Conservation (phyloP, 2,329 filamentous ascomycete species). For the Talaromyces sp. region DNA sequence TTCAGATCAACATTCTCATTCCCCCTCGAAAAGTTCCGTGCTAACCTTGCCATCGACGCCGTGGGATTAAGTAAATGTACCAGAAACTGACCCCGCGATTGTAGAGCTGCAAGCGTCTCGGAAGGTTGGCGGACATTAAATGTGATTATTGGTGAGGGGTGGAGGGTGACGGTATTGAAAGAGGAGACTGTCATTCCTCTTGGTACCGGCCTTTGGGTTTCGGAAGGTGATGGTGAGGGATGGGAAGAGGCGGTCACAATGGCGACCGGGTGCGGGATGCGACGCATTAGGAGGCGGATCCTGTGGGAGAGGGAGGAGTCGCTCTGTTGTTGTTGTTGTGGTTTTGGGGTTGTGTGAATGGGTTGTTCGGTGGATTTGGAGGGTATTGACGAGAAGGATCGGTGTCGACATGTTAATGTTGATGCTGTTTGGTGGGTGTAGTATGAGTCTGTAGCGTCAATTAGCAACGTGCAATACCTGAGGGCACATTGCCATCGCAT, state of each 20-base stretch:
- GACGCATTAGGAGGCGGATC: conserved; percentile 50
- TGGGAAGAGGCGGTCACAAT: conserved; percentile 47
- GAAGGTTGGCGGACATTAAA: conserved; percentile 60
- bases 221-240: background rate
- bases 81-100: conserved; percentile 43
- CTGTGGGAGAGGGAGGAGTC: conserved; percentile 22
- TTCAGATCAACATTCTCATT: conserved; percentile 34
- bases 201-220: conserved; percentile 25
- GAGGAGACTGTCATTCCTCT: conserved; percentile 60
- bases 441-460: background rate
- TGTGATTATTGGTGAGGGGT: conserved; percentile 54
- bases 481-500: background rate
- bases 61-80: conserved; percentile 49
- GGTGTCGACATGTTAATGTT: background rate
- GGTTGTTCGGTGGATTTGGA: background rate
- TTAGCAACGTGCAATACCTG: too few relatives aligned
- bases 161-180: conserved; percentile 56
- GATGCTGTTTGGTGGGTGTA: background rate
- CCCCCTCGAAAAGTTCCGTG: conserved; percentile 39
- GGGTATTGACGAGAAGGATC: conserved; percentile 6
- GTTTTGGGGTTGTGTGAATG: too few relatives aligned
- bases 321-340: background rate
- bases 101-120: conserved; percentile 53
- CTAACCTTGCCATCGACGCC: conserved; percentile 32
- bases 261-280: conserved; percentile 55